Conservation (phyloP, 345 rosid species). For the Salix udensis region DNA sequence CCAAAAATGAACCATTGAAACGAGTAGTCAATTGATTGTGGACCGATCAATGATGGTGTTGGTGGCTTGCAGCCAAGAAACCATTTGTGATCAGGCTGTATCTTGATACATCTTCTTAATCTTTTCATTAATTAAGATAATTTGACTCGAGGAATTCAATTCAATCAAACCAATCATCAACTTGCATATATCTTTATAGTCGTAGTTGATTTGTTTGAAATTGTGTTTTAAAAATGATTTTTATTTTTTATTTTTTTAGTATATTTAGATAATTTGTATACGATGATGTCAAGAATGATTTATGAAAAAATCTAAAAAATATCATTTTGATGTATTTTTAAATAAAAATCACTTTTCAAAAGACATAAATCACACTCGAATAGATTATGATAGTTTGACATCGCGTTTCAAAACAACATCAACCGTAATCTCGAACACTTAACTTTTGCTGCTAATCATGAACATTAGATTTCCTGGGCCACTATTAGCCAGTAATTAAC, state of each 20-base stretch:
- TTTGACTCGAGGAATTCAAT: slow-evolving; percentile 9
- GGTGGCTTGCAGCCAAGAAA: neutral
- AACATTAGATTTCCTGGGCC: slow-evolving; percentile 34
- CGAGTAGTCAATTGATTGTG: neutral
- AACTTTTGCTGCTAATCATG: slow-evolving; percentile 29
- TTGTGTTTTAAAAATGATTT: too few species aligned
- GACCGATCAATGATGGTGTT: neutral
- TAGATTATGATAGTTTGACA: too few species aligned
- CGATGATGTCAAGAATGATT: fast-evolving
- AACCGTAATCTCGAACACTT: too few species aligned
- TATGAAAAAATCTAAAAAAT: too few species aligned
- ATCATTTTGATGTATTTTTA: fast-evolving
- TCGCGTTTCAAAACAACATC: too few species aligned
- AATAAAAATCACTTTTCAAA: too few species aligned
- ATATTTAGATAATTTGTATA: too few species aligned
- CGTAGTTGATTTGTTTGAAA: too few species aligned
- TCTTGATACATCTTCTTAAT: neutral
- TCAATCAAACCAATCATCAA: slow-evolving; percentile 34
- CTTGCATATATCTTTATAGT: slow-evolving; percentile 6
- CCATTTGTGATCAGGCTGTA: neutral
- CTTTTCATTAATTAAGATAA: slow-evolving; percentile 7
- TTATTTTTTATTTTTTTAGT: too few species aligned
- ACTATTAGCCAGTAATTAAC: neutral
- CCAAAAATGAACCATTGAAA: neutral
- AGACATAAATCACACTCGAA: too few species aligned